A percentile compares a stretch with the other conserved stretches of the same genome.
Conservation (phyloP, 2,329 filamentous ascomycete species). For the Triangularia verruculosa region DNA sequence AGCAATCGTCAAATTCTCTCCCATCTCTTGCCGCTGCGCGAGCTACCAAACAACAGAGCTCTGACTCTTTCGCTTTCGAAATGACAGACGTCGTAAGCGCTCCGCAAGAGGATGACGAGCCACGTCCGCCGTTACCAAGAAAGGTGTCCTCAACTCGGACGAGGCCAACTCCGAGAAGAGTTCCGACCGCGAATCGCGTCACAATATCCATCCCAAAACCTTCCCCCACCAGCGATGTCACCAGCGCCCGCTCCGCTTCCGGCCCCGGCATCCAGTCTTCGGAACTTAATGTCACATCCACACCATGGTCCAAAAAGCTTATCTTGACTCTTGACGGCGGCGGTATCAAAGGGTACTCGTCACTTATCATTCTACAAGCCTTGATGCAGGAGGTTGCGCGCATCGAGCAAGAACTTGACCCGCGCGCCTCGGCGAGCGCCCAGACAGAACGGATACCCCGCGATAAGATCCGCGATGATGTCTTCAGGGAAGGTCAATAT, state of each 20-base stretch:
- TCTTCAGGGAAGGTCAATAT: conserved; percentile 23
- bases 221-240: conserved; percentile 11
- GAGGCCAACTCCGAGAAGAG: conserved; percentile 17
- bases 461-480: conserved; percentile 22
- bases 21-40: neutral
- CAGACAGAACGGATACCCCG: conserved; percentile 23
- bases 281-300: conserved; percentile 21
- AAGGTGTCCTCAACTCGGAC: conserved; percentile 21
- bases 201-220: conserved; percentile 23
- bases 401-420: conserved; percentile 21
- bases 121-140: conserved; percentile 6
- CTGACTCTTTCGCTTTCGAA: conserved; percentile 4
- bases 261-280: conserved; percentile 8
- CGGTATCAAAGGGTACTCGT: conserved; percentile 28
- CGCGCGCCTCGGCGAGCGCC: conserved; percentile 23
- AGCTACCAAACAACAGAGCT: neutral
- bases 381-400: conserved; percentile 26
- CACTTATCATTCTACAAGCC: conserved; percentile 25
- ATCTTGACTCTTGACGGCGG: conserved; percentile 30
- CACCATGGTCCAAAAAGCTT: conserved; percentile 25
- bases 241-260: conserved; percentile 14
- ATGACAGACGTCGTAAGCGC: conserved; percentile 25
- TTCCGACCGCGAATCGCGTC: conserved; percentile 22
- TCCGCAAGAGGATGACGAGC: conserved; percentile 4
- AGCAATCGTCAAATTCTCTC: neutral